Evolutionary conservation across 345 rosid genomes (phyloP).

Genomic region (Pelargonium nanum): DNA sequence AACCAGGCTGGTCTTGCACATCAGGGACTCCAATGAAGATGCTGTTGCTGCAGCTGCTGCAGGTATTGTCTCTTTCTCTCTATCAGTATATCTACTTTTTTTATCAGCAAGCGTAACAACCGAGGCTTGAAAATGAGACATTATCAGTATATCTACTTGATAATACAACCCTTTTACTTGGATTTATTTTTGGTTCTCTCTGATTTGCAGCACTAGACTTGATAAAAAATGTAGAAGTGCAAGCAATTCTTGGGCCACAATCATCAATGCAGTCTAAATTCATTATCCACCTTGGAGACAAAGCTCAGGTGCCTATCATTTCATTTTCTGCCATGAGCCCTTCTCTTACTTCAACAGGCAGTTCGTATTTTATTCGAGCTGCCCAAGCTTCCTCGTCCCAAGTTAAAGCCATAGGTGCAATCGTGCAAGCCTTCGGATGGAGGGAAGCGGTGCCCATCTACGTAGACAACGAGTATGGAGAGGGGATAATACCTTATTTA

Average conservation of each 20-base stretch:
- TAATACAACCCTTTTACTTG: too few species aligned
- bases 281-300: conserved; percentile 19
- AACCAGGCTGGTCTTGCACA: conserved; percentile 8
- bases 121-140: too few species aligned
- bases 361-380: conserved; percentile 20
- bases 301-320: conserved; percentile 28
- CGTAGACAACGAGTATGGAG: conserved; percentile 28
- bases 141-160: too few species aligned
- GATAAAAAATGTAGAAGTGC: conserved; percentile 25
- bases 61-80: conserved; percentile 8
- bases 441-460: conserved; percentile 23
- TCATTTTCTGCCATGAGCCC: conserved; percentile 26
- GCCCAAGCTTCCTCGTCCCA: conserved; percentile 19
- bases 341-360: conserved; percentile 6
- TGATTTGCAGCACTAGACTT: conserved; percentile 24
- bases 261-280: conserved; percentile 22
- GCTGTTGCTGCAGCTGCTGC: conserved; percentile 10
- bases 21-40: conserved; percentile 6
- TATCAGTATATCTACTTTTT: too few species aligned
- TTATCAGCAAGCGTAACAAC: too few species aligned
- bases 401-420: conserved; percentile 18
- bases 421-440: conserved; percentile 26
- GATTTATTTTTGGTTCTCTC: too few species aligned
- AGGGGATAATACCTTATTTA: conserved; percentile 21
- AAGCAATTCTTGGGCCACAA: conserved; percentile 33